Percentiles rank a stretch among this genome's conserved stretches.
These are phyloP conservation scores for Pholiota microspora DNA, from an alignment of 768 basidiomycete species.

Conservation along the genomic window DNA sequence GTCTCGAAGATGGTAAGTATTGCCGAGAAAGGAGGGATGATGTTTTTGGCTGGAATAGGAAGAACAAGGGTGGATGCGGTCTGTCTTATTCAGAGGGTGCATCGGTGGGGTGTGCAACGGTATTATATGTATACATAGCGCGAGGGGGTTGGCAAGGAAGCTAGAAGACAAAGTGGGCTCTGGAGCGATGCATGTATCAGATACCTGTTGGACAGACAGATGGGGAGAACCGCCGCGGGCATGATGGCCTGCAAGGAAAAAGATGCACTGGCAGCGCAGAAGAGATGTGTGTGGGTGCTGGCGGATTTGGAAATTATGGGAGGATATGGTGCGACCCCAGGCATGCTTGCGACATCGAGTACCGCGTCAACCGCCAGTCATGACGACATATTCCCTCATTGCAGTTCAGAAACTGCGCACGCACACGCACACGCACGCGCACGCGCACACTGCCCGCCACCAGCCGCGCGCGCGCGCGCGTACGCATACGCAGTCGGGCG, in stretches of 20 bases:
- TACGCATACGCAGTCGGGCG: not conserved
- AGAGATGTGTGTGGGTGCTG: not conserved
- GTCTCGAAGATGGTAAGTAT: not conserved
- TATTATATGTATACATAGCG: too few relatives aligned
- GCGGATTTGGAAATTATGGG: not conserved
- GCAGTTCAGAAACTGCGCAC: not conserved
- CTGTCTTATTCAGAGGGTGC: too few relatives aligned
- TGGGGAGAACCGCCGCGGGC: not conserved
- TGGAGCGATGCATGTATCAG: not conserved
- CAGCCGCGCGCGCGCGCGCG: not conserved
- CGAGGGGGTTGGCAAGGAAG: not conserved
- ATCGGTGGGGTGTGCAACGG: too few relatives aligned
- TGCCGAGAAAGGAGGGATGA: not conserved
- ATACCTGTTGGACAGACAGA: not conserved
- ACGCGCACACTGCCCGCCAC: not conserved
- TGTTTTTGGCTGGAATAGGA: not conserved
- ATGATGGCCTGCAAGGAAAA: not conserved
- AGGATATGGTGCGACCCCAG: not conserved
- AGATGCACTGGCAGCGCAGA: not conserved
- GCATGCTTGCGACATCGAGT: not conserved
- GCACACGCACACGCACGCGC: not conserved
- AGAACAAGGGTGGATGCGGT: not conserved
- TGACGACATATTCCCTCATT: constrained; percentile 16
- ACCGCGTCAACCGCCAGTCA: constrained; percentile 16
- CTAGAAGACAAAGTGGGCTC: not conserved